Percentiles rank a stretch among this genome's conserved stretches.
phyloP scores from a whole-genome alignment of 345 rosid species.

The Fremontodendron californicum region DNA sequence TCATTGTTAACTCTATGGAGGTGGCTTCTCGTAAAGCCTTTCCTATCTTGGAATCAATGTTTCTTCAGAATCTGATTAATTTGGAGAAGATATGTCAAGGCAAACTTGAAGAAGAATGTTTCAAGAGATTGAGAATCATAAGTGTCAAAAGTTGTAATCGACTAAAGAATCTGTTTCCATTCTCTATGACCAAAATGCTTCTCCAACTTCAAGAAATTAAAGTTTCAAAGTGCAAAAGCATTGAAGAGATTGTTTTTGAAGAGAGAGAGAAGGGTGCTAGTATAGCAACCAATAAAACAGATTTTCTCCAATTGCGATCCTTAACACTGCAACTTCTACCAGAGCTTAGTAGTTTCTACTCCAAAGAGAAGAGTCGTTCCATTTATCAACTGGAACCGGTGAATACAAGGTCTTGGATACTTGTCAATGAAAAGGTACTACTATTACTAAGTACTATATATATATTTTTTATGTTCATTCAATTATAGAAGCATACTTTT shows the following conservation, averaged over 20 bases:
- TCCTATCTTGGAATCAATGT: background rate
- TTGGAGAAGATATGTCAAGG: slow-evolving; percentile 27
- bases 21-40: background rate
- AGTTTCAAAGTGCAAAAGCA: slow-evolving; percentile 14
- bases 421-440: slow-evolving; percentile 9
- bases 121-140: slow-evolving; percentile 9
- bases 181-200: slow-evolving; percentile 10
- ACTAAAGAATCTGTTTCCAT: slow-evolving; percentile 22
- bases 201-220: slow-evolving; percentile 17
- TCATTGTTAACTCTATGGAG: background rate
- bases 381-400: background rate
- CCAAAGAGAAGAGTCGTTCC: background rate
- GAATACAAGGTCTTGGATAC: background rate
- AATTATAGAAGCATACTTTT: background rate
- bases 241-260: slow-evolving; percentile 16
- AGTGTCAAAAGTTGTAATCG: slow-evolving; percentile 12
- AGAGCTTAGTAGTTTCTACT: slow-evolving; percentile 10
- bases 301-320: slow-evolving; percentile 2
- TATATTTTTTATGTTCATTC: background rate
- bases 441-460: background rate
- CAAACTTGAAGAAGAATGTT: background rate
- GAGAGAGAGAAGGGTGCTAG: background rate
- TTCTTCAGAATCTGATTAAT: slow-evolving; percentile 5
- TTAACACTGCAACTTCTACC: slow-evolving; percentile 19
- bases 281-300: background rate